Percentiles rank a stretch among this genome's conserved stretches.
phyloP scores from a whole-genome alignment of 257 asterid species.

The Nicotiana attenuata region DNA sequence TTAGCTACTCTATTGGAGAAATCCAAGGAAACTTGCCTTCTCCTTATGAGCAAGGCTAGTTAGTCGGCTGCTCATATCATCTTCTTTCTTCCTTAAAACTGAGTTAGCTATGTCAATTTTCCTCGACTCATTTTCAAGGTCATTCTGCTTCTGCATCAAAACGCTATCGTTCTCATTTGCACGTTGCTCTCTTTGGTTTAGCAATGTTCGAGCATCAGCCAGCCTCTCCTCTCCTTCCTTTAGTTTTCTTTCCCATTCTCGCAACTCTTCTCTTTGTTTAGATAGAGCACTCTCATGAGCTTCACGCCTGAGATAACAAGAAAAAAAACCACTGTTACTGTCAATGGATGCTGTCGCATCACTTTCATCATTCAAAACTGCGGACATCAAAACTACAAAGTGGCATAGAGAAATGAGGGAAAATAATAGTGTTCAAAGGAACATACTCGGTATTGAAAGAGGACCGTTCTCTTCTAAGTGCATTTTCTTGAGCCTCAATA shows the following conservation, averaged over 20 bases:
- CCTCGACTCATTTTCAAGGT: slow-evolving; percentile 62
- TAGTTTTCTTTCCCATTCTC: slow-evolving; percentile 84
- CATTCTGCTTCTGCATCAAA: slow-evolving; percentile 63
- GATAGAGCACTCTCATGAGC: slow-evolving; percentile 54
- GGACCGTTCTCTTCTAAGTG: slow-evolving; percentile 74
- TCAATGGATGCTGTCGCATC: neutral
- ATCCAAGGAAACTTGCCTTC: slow-evolving; percentile 45
- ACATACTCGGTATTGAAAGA: slow-evolving; percentile 71
- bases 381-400: neutral
- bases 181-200: slow-evolving; percentile 87
- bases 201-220: slow-evolving; percentile 75
- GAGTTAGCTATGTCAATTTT: slow-evolving; percentile 56
- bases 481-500: slow-evolving; percentile 69
- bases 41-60: slow-evolving; percentile 53
- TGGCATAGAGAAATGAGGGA: neutral
- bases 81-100: slow-evolving; percentile 67
- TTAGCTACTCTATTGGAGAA: slow-evolving; percentile 1
- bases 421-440: neutral
- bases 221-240: slow-evolving; percentile 85
- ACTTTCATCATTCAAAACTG: neutral
- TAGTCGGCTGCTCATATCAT: slow-evolving; percentile 57
- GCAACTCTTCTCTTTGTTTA: slow-evolving; percentile 83
- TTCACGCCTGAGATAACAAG: slow-evolving; percentile 50
- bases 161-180: slow-evolving; percentile 70
- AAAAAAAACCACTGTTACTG: neutral